These are phyloP conservation scores for Aspergillus fijiensis DNA, from an alignment of 2,329 filamentous ascomycete species.

Conservation along the genomic window DNA sequence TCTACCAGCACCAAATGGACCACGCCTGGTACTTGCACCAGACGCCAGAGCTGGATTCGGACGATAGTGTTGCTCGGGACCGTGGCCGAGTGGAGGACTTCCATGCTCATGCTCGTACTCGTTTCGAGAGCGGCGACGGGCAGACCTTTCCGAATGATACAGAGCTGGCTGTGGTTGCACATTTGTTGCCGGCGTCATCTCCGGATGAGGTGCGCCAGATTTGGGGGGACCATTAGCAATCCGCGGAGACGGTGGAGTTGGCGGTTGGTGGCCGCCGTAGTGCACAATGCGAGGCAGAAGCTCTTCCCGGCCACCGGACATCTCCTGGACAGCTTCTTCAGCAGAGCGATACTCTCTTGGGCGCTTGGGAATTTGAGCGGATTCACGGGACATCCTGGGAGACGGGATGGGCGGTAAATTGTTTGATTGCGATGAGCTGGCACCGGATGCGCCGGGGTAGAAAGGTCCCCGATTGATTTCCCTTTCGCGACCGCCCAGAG, in stretches of 20 bases:
- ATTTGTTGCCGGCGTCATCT: constrained; percentile 65
- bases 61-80: constrained; percentile 54
- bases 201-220: constrained; percentile 25
- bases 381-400: constrained; percentile 64
- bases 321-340: constrained; percentile 87
- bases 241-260: constrained; percentile 77
- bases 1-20: constrained; percentile 76
- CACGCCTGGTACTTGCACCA: constrained; percentile 44
- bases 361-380: constrained; percentile 58
- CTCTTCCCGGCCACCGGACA: constrained; percentile 89
- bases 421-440: constrained; percentile 63
- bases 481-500: constrained; percentile 53
- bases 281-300: constrained; percentile 90
- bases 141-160: constrained; percentile 31
- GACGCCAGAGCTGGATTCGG: constrained; percentile 36
- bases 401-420: constrained; percentile 71
- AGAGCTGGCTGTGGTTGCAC: constrained; percentile 51
- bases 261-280: constrained; percentile 90
- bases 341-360: constrained; percentile 89
- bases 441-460: constrained; percentile 60
- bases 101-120: constrained; percentile 89
- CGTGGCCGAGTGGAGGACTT: constrained; percentile 78
- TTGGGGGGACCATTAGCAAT: constrained; percentile 30
- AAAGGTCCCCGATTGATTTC: constrained; percentile 35
- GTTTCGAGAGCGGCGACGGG: constrained; percentile 72